Percentiles rank a stretch among this genome's conserved stretches.
Evolutionary conservation across 2,329 filamentous ascomycete genomes (phyloP).

Genomic region (Zasmidium citrigriseum): DNA sequence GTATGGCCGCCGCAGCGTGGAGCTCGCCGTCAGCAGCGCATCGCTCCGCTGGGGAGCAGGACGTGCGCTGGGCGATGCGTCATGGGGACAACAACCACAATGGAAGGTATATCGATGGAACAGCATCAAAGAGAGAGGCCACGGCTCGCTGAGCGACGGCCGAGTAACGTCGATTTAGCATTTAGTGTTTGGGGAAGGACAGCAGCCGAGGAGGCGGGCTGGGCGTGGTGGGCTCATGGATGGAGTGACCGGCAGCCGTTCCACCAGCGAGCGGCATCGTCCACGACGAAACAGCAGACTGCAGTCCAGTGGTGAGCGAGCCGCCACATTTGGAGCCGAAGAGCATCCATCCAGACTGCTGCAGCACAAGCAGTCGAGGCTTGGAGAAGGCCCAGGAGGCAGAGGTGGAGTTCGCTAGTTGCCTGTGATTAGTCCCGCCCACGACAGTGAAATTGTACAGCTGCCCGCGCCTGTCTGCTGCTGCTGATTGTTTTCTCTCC

Average conservation of each 20-base stretch:
- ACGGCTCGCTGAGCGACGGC: too few species aligned
- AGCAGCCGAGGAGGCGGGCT: background rate
- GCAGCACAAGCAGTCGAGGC: background rate
- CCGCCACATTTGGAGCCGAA: slow-evolving; percentile 12
- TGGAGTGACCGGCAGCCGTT: background rate
- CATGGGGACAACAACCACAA: background rate
- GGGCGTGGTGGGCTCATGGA: slow-evolving; percentile 3
- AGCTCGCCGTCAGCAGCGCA: background rate
- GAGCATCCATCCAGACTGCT: slow-evolving; percentile 8
- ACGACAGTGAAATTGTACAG: background rate
- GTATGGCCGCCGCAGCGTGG: background rate
- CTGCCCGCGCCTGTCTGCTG: background rate
- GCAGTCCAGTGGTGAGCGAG: background rate
- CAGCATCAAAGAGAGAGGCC: too few species aligned
- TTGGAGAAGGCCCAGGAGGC: background rate
- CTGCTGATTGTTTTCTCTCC: background rate
- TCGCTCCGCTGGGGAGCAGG: background rate
- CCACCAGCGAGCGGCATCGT: background rate
- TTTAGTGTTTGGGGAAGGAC: background rate
- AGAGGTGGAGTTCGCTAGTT: background rate
- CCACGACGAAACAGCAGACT: background rate
- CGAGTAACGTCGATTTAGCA: background rate
- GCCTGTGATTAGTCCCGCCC: background rate
- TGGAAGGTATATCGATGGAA: too few species aligned
- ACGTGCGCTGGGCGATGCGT: too few species aligned